Evolutionary conservation across 2,329 filamentous ascomycete genomes (phyloP).

Genomic region (Aspergillus ochraceus): DNA sequence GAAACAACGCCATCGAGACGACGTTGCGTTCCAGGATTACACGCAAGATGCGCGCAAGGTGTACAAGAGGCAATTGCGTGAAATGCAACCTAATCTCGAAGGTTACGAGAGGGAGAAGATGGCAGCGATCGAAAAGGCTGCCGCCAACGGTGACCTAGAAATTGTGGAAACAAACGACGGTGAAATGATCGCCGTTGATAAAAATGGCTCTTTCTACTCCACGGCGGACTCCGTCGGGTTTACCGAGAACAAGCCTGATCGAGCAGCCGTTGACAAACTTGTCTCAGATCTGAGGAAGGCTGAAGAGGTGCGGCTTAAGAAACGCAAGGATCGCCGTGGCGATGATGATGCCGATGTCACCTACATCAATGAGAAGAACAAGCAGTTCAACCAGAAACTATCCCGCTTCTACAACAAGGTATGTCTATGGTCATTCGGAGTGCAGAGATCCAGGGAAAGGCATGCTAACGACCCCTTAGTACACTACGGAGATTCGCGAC

Average conservation of each 20-base stretch:
- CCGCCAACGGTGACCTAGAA: slow-evolving; percentile 79
- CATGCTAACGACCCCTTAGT: slow-evolving; percentile 48
- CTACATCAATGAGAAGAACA: slow-evolving; percentile 99
- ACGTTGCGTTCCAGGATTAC: slow-evolving; percentile 89
- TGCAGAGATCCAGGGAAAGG: not conserved
- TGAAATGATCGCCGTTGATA: slow-evolving; percentile 91
- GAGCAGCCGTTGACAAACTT: slow-evolving; percentile 81
- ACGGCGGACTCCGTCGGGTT: slow-evolving; percentile 81
- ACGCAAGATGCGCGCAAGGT: slow-evolving; percentile 83
- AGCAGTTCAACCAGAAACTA: slow-evolving; percentile 99
- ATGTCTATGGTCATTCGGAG: slow-evolving; percentile 22
- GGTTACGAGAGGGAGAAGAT: slow-evolving; percentile 86
- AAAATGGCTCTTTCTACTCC: slow-evolving; percentile 85
- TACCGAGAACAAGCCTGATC: slow-evolving; percentile 80
- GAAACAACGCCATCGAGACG: slow-evolving; percentile 76
- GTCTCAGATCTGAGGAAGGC: slow-evolving; percentile 85
- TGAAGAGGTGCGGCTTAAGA: slow-evolving; percentile 82
- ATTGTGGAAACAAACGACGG: slow-evolving; percentile 95
- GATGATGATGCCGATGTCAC: slow-evolving; percentile 91
- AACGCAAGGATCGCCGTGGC: slow-evolving; percentile 75
- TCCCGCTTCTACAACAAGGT: slow-evolving; percentile 92
- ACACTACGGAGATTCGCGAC: slow-evolving; percentile 93
- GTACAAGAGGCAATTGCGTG: slow-evolving; percentile 85
- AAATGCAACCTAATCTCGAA: slow-evolving; percentile 74
- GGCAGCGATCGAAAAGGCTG: slow-evolving; percentile 79